Conservation (phyloP, 768 basidiomycete genomes). For the Hericium coralloides region DNA sequence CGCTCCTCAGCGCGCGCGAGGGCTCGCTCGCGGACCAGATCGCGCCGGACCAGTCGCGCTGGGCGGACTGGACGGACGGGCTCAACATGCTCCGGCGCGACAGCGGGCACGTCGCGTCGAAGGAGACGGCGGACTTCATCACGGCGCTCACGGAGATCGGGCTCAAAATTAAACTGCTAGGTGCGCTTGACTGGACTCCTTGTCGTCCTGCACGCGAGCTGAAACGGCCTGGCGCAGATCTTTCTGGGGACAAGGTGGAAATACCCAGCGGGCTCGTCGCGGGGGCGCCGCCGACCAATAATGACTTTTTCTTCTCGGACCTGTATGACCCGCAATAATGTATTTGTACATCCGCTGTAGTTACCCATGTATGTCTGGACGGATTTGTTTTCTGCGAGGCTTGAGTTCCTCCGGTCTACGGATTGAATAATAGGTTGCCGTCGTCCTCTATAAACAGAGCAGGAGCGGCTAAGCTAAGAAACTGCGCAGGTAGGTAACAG, state of each 20-base stretch:
- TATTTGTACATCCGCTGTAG: background rate
- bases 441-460: too few relatives aligned
- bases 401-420: too few relatives aligned
- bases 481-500: too few relatives aligned
- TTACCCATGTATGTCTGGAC: background rate
- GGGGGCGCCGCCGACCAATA: slow-evolving; percentile 72
- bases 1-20: slow-evolving; percentile 20
- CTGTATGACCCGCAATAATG: slow-evolving; percentile 19
- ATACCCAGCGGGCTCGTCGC: slow-evolving; percentile 73
- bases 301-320: slow-evolving; percentile 84
- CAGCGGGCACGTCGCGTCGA: slow-evolving; percentile 74
- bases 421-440: too few relatives aligned
- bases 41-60: slow-evolving; percentile 50
- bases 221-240: slow-evolving; percentile 37
- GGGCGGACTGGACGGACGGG: slow-evolving; percentile 94
- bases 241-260: slow-evolving; percentile 84
- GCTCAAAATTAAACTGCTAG: slow-evolving; percentile 82
- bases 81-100: slow-evolving; percentile 79
- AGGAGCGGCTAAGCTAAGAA: too few relatives aligned
- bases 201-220: background rate
- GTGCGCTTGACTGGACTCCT: slow-evolving; percentile 34
- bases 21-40: slow-evolving; percentile 25
- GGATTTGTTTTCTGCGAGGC: too few relatives aligned
- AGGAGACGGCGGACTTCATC: slow-evolving; percentile 81
- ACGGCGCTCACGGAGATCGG: slow-evolving; percentile 86